phyloP scores from a whole-genome alignment of 169 alveolate genomes.

The Eimeria zaria region DNA sequence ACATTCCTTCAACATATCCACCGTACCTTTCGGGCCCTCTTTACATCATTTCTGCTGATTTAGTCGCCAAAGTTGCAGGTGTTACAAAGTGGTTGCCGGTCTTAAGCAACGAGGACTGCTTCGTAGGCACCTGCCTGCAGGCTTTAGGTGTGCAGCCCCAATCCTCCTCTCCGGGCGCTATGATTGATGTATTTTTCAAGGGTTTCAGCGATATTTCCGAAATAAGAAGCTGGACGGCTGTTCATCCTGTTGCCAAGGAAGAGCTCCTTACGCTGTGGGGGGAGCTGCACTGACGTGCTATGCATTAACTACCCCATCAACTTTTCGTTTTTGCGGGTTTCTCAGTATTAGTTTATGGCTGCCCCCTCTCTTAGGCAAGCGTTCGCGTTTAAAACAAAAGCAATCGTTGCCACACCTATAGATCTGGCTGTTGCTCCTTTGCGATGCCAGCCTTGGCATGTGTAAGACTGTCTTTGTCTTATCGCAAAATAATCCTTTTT shows the following conservation, averaged over 20 bases:
- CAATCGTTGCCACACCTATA: neutral
- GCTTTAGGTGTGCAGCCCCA: conserved; percentile 25
- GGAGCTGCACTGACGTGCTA: conserved; percentile 8
- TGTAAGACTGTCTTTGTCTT: neutral
- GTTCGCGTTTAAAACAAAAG: neutral
- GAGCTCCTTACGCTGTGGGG: conserved; percentile 17
- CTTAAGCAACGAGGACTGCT: conserved; percentile 51
- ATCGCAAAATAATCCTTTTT: neutral
- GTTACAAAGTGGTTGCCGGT: neutral
- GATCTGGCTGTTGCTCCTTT: neutral
- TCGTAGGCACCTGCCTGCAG: conserved; percentile 27
- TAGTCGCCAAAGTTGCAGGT: neutral
- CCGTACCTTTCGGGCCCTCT: conserved; percentile 36
- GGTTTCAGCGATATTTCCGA: neutral
- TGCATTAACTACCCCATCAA: neutral
- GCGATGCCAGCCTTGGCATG: neutral
- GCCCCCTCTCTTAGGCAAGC: neutral
- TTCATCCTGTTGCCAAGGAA: neutral
- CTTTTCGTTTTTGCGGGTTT: neutral
- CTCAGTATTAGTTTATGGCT: neutral
- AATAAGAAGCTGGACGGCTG: neutral
- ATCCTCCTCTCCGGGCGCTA: neutral
- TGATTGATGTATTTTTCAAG: neutral
- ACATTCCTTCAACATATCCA: neutral
- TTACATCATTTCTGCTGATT: conserved; percentile 8